These are phyloP conservation scores for Xylogone sp. DNA, from an alignment of 2,329 filamentous ascomycete species.

Conservation along the genomic window DNA sequence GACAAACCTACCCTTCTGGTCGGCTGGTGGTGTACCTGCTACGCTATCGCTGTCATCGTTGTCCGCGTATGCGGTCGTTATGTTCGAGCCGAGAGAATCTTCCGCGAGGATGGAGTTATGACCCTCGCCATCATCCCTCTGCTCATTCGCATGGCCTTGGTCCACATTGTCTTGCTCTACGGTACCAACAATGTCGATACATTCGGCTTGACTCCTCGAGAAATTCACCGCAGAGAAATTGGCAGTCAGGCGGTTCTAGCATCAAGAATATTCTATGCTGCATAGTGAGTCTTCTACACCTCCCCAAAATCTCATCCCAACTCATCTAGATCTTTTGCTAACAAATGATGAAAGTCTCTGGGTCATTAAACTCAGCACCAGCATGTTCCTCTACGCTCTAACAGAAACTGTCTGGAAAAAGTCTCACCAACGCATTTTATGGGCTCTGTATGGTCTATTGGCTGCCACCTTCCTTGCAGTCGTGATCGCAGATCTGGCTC, in stretches of 20 bases:
- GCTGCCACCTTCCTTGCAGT: constrained; percentile 72
- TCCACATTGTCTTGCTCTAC: constrained; percentile 79
- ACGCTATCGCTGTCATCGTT: constrained; percentile 77
- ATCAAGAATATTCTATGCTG: constrained; percentile 78
- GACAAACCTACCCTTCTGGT: constrained; percentile 88
- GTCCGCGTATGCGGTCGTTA: constrained; percentile 77
- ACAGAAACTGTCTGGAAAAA: constrained; percentile 76
- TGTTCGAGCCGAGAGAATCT: constrained; percentile 79
- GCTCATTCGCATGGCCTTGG: constrained; percentile 74
- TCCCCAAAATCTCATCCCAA: too few species aligned
- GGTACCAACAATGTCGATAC: constrained; percentile 84
- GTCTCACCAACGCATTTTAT: constrained; percentile 66
- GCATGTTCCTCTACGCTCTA: constrained; percentile 83
- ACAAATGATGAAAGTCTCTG: constrained; percentile 63
- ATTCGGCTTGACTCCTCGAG: constrained; percentile 46
- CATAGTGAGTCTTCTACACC: constrained; percentile 63
- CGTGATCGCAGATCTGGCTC: constrained; percentile 72
- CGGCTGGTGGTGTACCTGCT: constrained; percentile 89
- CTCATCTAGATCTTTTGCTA: constrained; percentile 2
- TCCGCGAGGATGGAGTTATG: constrained; percentile 84
- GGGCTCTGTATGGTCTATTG: constrained; percentile 71
- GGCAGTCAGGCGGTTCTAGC: constrained; percentile 79
- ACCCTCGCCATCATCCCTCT: constrained; percentile 76
- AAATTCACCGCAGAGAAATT: constrained; percentile 61
- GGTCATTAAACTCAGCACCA: constrained; percentile 83